Percentiles rank a stretch among this genome's conserved stretches.
Conservation (phyloP, 2,329 filamentous ascomycete genomes). For the Dothideomycetidae sp. region DNA sequence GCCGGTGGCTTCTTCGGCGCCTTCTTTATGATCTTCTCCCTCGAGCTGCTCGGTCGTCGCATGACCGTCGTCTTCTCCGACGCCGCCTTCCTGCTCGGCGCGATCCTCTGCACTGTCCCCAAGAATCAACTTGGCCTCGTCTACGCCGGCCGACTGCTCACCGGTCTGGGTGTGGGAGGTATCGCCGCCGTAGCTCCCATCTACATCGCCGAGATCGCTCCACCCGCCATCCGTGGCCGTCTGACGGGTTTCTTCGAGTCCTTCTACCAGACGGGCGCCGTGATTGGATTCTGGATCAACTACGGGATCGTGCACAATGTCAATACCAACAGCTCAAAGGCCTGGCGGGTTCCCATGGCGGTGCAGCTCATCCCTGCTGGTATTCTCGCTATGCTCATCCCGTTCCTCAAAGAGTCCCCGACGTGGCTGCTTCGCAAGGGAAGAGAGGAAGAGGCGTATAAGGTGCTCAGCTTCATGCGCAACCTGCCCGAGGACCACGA, state of each 20-base stretch:
- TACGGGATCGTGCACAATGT: constrained; percentile 32
- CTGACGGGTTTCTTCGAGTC: constrained; percentile 23
- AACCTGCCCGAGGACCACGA: constrained; percentile 13
- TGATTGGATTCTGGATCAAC: constrained; percentile 26
- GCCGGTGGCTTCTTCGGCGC: constrained; percentile 42
- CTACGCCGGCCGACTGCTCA: constrained; percentile 27
- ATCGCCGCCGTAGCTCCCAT: constrained; percentile 23
- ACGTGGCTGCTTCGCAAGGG: constrained; percentile 19
- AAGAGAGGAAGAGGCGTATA: constrained; percentile 12
- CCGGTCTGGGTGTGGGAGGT: constrained; percentile 22
- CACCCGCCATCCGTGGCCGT: constrained; percentile 22
- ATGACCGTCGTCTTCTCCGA: constrained; percentile 36
- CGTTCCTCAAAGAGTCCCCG: constrained; percentile 17
- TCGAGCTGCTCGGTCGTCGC: constrained; percentile 36
- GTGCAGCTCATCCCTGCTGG: constrained; percentile 24
- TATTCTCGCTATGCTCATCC: constrained; percentile 22
- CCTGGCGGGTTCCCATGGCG: constrained; percentile 20
- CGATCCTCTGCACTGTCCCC: background rate
- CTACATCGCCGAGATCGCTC: constrained; percentile 23
- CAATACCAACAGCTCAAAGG: constrained; percentile 12
- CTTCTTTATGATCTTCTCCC: constrained; percentile 32
- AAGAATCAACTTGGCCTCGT: constrained; percentile 26
- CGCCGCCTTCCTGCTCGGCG: constrained; percentile 31
- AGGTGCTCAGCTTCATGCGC: constrained; percentile 14
- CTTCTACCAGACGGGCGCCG: constrained; percentile 21